Conservation (phyloP, 495 filamentous ascomycete species). For the Aspergillus coremiiformis region DNA sequence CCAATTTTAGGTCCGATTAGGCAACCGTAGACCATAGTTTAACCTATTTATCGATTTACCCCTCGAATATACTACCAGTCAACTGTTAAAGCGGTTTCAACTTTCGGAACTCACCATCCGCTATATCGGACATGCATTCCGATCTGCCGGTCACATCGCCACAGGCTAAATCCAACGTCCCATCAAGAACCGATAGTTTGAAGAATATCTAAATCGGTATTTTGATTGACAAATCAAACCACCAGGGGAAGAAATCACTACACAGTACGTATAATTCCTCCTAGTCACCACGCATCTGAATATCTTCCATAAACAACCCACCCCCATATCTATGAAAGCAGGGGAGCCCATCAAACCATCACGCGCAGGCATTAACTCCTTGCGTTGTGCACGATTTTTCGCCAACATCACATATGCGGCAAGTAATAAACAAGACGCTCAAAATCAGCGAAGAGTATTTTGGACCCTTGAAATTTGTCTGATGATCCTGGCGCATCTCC, state of each 20-base stretch:
- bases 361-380: background rate
- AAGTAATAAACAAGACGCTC: background rate
- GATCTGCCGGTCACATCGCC: background rate
- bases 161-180: background rate
- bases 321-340: background rate
- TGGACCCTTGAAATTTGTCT: background rate
- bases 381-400: background rate
- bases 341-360: background rate
- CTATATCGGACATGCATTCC: background rate
- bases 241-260: background rate
- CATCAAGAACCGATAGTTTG: background rate
- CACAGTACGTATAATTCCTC: background rate
- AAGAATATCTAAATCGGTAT: background rate
- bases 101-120: too few species aligned
- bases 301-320: background rate
- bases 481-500: background rate
- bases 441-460: background rate
- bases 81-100: too few species aligned
- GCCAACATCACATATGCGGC: background rate
- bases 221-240: background rate
- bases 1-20: background rate
- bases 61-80: too few species aligned
- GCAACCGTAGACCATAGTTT: background rate
- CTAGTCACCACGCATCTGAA: background rate
- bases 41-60: too few species aligned